Evolutionary conservation across 805 yeast genomes (phyloP), one percentile per base, ranked within the genome.

Genomic region (Saccharomycopsis amapae): DNA sequence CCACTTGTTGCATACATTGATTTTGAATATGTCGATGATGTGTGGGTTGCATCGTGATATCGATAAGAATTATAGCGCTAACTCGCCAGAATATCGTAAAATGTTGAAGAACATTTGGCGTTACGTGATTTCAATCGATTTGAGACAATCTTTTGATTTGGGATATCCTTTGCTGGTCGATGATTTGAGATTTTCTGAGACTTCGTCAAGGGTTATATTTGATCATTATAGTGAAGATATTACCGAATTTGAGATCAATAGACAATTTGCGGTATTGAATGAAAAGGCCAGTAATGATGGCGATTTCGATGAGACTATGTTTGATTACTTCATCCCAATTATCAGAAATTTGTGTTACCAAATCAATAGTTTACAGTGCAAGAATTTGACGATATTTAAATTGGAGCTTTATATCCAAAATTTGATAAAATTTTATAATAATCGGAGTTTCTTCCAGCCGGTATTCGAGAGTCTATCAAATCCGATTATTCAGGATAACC

Each of bases 1-100:
- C 13, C 48, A 51, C 6, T 32, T 46, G 10, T 13, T 50, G 13
- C 17, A 26, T 28, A 10, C 44, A 10, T 18, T 52, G 3, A 23
- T 32, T 15, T 39, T 35, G 32, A 44, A 44, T 26, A 49, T 49
- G 52, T 46, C 51, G 2, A 33, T 49, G n/a, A 44, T 46, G 49
- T 46, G 50, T 28, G 55, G 55, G n/a, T 35, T 52, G 12, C 52
- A 46, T 25, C 33, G 53, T 13, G 34, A 51, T 19, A 40, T 45
- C n/a, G 52, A 48, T 13, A 31, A 24, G 12, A 18, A 34, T 15
- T 51, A 44, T 19, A 13, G 18, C 18, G 48, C 48, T 12, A 19
- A n/a, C 10, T 22, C 47, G 3, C 6, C 17, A 7, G 45, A 42
- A 15, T 34, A 45, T 17, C 37, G 40, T 7, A 39, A 28, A 12